These are phyloP conservation scores for Cucurbita ficifolia DNA, from an alignment of 306 rosid species.

Conservation along the genomic window DNA sequence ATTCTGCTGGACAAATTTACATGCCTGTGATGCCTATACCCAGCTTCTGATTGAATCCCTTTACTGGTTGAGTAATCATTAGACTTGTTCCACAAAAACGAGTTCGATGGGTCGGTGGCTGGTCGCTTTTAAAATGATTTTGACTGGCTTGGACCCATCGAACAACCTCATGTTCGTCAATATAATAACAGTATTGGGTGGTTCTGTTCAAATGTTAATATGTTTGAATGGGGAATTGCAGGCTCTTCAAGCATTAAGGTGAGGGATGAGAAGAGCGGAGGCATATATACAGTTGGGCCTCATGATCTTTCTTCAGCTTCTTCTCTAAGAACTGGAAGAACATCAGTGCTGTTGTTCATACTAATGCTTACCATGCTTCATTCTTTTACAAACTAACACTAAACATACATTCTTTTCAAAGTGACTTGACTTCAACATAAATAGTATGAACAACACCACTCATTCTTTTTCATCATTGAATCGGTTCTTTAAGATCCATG, in stretches of 20 bases:
- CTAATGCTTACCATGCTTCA: not conserved
- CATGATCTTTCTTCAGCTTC: conserved; percentile 29
- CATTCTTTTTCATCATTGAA: not conserved
- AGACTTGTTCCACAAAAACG: not conserved
- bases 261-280: conserved; percentile 50
- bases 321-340: not conserved
- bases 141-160: no score
- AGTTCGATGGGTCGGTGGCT: not conserved
- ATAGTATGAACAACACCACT: not conserved
- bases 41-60: not conserved
- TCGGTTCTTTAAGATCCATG: not conserved
- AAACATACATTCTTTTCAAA: not conserved
- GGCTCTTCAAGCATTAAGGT: conserved; percentile 75
- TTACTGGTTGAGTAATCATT: not conserved
- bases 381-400: not conserved
- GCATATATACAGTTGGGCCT: conserved; percentile 41
- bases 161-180: not conserved
- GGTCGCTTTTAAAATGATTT: not conserved
- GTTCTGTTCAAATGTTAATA: not conserved
- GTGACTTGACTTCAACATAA: not conserved
- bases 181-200: not conserved
- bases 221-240: not conserved
- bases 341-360: not conserved
- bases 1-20: not conserved
- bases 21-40: not conserved